A percentile compares a stretch with the other conserved stretches of the same genome.
phyloP scores from a whole-genome alignment of 768 basidiomycete genomes.

The Naganishia randhawae region DNA sequence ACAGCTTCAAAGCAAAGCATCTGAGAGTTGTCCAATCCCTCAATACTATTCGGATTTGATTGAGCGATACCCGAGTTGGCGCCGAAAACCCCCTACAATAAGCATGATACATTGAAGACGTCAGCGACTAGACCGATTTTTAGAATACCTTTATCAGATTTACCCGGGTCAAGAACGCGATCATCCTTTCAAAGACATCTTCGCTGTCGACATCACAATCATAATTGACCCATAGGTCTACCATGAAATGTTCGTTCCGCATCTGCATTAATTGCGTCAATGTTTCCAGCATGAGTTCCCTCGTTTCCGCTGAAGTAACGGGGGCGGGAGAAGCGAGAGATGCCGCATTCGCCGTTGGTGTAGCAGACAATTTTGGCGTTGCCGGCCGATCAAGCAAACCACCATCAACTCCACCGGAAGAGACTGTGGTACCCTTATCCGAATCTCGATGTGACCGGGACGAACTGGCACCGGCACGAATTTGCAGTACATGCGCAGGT shows the following conservation, averaged over 20 bases:
- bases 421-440: not conserved
- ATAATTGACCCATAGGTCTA: conserved; percentile 91
- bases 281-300: conserved; percentile 85
- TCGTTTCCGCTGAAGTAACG: conserved; percentile 74
- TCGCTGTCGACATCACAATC: conserved; percentile 97
- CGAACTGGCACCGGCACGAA: conserved; percentile 47
- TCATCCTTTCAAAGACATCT: conserved; percentile 83
- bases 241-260: conserved; percentile 83
- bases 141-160: conserved; percentile 29
- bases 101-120: not conserved
- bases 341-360: conserved; percentile 53
- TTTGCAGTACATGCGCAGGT: conserved; percentile 35
- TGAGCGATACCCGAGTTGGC: conserved; percentile 61
- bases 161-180: conserved; percentile 80
- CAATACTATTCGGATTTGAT: conserved; percentile 52
- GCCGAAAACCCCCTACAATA: conserved; percentile 73
- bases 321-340: conserved; percentile 32
- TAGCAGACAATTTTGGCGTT: conserved; percentile 41
- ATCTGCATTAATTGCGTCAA: conserved; percentile 65
- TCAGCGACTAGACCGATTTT: not conserved
- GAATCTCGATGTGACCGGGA: conserved; percentile 28
- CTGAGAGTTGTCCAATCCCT: conserved; percentile 63
- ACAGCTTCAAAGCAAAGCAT: conserved; percentile 83
- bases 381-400: conserved; percentile 37
- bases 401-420: conserved; percentile 37